Evolutionary conservation across 768 basidiomycete genomes (phyloP), one percentile per base, ranked within the genome.

Genomic region (Suillus spraguei): DNA sequence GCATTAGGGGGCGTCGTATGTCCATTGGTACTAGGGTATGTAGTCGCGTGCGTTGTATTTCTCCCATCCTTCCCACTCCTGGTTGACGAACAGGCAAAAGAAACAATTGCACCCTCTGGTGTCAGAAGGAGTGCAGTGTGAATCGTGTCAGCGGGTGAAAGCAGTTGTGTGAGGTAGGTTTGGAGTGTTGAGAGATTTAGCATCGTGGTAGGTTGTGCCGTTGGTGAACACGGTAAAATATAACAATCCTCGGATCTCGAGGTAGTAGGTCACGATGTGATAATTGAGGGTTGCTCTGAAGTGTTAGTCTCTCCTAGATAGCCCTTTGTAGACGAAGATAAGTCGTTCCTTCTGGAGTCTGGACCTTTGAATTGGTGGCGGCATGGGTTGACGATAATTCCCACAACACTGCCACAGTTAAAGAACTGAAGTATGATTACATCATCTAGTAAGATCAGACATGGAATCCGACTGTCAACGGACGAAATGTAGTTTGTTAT

Each of bases 91-190:
- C 83, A 82, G 6, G 87, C 87, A 68, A 81, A 86, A 2, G 88
- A 89, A 24, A 93, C 82, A 33, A 93, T 78, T 66, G 91, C 87
- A 16, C 92, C 92, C n/a, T 87, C 78, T 6, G 89, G 85, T 16
- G 89, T 91, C 63, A 92, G 78, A 36, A 93, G 79, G 47, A 87
- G 81, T 2, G 86, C 90, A 0, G 90, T 91, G 70, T 93, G 92
- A 63, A 92, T 73, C 36, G 79, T 74, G 22, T 55, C 54, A 0
- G 87, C 86, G 8, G 83, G 81, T 3, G 82, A 78, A 39, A 93
- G 79, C 6, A 89, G 75, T 70, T 89, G 86, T 33, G 83, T 77
- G 33, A 93, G 84, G 42, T 89, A 80, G 46, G 79, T 82, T 71
- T 91, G 88, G 28, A 93, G 79, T 42, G 84, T 82, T 39, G 88